Percentiles rank a stretch among this genome's conserved stretches.
phyloP scores from a whole-genome alignment of 768 basidiomycete genomes.

The Steccherinum ochraceum region DNA sequence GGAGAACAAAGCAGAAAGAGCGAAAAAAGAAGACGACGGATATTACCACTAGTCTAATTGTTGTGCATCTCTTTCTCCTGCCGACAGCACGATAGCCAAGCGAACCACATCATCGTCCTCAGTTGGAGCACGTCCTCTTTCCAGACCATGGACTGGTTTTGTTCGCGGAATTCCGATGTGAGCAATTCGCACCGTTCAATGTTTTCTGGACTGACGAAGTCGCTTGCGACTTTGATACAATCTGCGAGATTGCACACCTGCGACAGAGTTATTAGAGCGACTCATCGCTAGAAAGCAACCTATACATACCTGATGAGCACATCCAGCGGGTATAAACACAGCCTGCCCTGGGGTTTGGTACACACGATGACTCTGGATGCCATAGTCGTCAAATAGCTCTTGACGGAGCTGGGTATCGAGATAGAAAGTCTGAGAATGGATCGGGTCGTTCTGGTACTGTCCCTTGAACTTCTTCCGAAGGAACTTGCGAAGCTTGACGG shows the following conservation, averaged over 20 bases:
- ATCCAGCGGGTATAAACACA: conserved; percentile 93
- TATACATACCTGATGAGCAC: conserved; percentile 81
- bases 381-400: conserved; percentile 58
- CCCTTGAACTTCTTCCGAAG: conserved; percentile 57
- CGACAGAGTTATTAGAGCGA: background rate
- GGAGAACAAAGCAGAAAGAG: background rate
- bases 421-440: conserved; percentile 87
- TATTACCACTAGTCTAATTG: background rate
- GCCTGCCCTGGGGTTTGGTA: conserved; percentile 92
- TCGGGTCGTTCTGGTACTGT: conserved; percentile 67
- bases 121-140: conserved; percentile 92
- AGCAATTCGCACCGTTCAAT: conserved; percentile 79
- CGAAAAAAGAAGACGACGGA: too few relatives aligned
- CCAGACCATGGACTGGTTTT: conserved; percentile 86
- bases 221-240: conserved; percentile 92
- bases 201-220: conserved; percentile 94
- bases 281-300: background rate
- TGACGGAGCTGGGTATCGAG: conserved; percentile 63
- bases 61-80: conserved; percentile 32
- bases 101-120: conserved; percentile 91
- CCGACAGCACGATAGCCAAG: conserved; percentile 68
- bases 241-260: conserved; percentile 92
- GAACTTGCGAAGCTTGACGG: conserved; percentile 71
- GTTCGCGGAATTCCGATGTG: conserved; percentile 83
- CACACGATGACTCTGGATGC: conserved; percentile 74